Base-by-base conservation (phyloP, 2,329 filamentous ascomycete genomes). In the Gaeumannomyces tritici region DNA sequence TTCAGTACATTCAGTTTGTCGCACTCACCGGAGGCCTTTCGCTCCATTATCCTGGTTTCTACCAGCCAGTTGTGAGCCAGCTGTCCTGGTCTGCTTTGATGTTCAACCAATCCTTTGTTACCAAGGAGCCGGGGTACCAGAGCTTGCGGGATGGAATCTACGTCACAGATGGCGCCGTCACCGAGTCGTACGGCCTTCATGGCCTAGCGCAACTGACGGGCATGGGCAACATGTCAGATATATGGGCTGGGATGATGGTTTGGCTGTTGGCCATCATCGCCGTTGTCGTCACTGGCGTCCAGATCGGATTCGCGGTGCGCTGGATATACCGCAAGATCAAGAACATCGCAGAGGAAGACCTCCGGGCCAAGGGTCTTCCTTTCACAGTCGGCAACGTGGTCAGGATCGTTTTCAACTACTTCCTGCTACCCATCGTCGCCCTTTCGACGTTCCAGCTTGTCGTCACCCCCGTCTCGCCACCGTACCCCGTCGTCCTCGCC, bases 1-100 rank as follows among this genome's bases (percentile, higher is more conserved):
- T 99, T 62, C 93, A 98, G 74, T 98, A 99, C 73, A 90, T 99
- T 24, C 95, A 99, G 72, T 99, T 96, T 69, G 82, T 95, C 62
- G 88, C 90, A 27, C 77, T 99, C 63, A 95, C 92, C 0, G 93
- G 93, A n/a, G 88, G 89, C 51, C 79, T 99, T 63, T 91, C 89
- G 9, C 79, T 99, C 66, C 86, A 88, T 67, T 99, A 98, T 70
- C 95, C 95, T 0, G 95, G 95, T 13, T 99, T 90, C 72, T 99
- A 92, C 72, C 93, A 96, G 72, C 95, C 95, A 5, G 89, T 91
- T 9, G 85, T 93, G 63, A 96, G 93, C 73, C 90, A 93, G 73
- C 89, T 84, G 18, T 86, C 89, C 54, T 99, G 95, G 95, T 95
- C 93, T 1, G 77, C 86, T 6, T 83, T 99, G 64, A 89, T 98